These are phyloP conservation scores for Scutellaria baicalensis DNA, from an alignment of 257 asterid species.

Conservation along the genomic window DNA sequence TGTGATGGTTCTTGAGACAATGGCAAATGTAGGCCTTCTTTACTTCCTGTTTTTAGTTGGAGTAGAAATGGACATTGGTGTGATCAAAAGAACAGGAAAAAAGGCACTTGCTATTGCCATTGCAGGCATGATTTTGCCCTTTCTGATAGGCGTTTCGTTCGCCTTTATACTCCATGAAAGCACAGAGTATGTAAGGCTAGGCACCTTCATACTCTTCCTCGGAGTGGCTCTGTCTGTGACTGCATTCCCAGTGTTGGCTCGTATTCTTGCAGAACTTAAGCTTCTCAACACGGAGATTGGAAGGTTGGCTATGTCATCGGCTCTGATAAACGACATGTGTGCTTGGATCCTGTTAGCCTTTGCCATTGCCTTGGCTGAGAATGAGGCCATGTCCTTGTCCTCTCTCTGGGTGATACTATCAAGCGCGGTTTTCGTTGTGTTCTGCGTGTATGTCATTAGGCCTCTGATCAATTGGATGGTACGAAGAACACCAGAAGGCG, in stretches of 20 bases:
- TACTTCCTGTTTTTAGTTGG: constrained; percentile 86
- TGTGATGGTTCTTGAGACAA: constrained; percentile 92
- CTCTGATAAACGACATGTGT: constrained; percentile 85
- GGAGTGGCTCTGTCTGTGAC: constrained; percentile 87
- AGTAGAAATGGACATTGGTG: constrained; percentile 89
- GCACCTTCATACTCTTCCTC: constrained; percentile 83
- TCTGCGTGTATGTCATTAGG: constrained; percentile 49
- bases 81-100: constrained; percentile 60
- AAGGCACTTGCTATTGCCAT: constrained; percentile 53
- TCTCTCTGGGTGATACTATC: constrained; percentile 78
- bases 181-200: constrained; percentile 38
- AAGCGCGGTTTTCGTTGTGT: constrained; percentile 41
- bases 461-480: constrained; percentile 52
- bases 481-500: constrained; percentile 66
- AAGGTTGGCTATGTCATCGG: constrained; percentile 75
- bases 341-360: constrained; percentile 81
- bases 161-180: constrained; percentile 45
- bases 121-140: constrained; percentile 78
- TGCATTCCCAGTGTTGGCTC: constrained; percentile 87
- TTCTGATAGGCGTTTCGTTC: constrained; percentile 59
- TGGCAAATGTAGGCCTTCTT: constrained; percentile 94
- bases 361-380: constrained; percentile 84
- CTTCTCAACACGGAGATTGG: constrained; percentile 90
- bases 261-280: constrained; percentile 84
- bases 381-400: constrained; percentile 48